Evolutionary conservation across 1,139 yeast species (phyloP), one percentile per base, ranked within the genome.

Genomic region (Oligophagozyma castellii): DNA sequence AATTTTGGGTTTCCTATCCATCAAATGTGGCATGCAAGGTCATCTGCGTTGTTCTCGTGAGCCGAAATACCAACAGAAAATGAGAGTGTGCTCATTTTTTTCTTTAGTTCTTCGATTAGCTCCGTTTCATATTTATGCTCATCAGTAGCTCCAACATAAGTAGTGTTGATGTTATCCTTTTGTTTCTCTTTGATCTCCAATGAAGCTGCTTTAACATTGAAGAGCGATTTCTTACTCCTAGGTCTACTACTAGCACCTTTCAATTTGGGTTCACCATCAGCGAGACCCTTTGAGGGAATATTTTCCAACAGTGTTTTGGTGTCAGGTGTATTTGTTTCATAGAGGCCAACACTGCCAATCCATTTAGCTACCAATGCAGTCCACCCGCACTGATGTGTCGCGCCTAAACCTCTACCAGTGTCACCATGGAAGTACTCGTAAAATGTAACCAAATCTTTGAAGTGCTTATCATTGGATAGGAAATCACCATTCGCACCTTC

Each of bases 301-400:
- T 26, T 20, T 4, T 21, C 19, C 18, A 12, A 16, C 19, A 26
- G 21, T 19, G 12, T 8, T 20, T 26, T 21, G 19, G 18, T 26
- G 11, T 26, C 19, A 4, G 19, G 14, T 10, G 27, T 13, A 12
- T 25, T 25, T 5, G 27, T 25, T 14, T 22, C 18, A 14, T 25
- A 25, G 19, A 26, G 14, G 21, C 28, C 94, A 28, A 78, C 78
- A 53, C 84, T 95, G 48, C 80, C 92, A 47, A 84, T 81, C 70
- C 89, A 71, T 55, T 86, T 79, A 29, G 94, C 93, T 34, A 83
- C 89, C 29, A 84, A 65, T 0, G 93, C 86, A 1, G 95, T 84
- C 95, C 95, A 84, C n/a, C 95, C 95, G 61, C 84, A 76, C 56
- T 84, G 95, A 59, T 84, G 95, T 29, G 84, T 74, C 2, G 95